Conservation (phyloP, 495 filamentous ascomycete species). For the Annulohypoxylon maeteangense region DNA sequence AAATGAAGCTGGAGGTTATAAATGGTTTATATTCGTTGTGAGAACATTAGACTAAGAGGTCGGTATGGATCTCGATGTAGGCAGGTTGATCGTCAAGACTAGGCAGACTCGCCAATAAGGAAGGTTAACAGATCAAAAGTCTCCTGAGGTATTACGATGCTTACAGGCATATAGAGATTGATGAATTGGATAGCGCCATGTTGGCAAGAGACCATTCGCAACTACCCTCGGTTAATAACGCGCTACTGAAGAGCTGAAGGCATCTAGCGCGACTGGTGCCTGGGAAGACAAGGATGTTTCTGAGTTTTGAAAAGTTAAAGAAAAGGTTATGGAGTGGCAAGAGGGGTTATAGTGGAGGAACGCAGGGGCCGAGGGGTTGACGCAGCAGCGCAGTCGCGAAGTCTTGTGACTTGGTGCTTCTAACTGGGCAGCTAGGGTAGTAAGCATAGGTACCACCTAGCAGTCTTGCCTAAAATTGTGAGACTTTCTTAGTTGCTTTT, state of each 20-base stretch:
- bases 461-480: background rate
- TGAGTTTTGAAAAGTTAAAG: background rate
- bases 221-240: conserved; percentile 7
- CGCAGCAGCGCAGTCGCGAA: conserved; percentile 32
- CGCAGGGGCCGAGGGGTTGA: conserved; percentile 3
- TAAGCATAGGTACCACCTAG: no score
- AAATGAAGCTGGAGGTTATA: conserved; percentile 7
- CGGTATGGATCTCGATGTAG: conserved; percentile 6
- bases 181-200: conserved; percentile 11
- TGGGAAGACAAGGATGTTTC: conserved; percentile 26
- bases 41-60: background rate
- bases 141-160: background rate
- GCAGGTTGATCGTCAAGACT: conserved; percentile 5
- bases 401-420: conserved; percentile 37
- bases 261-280: conserved; percentile 38
- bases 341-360: conserved; percentile 9
- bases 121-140: background rate
- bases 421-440: background rate
- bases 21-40: conserved; percentile 24
- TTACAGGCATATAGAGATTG: background rate
- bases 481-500: background rate
- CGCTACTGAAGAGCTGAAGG: conserved; percentile 24
- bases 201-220: conserved; percentile 14
- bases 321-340: background rate
- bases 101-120: conserved; percentile 31